Evolutionary conservation across 768 basidiomycete genomes (phyloP).

Genomic region (Leucogyrophana mollusca): DNA sequence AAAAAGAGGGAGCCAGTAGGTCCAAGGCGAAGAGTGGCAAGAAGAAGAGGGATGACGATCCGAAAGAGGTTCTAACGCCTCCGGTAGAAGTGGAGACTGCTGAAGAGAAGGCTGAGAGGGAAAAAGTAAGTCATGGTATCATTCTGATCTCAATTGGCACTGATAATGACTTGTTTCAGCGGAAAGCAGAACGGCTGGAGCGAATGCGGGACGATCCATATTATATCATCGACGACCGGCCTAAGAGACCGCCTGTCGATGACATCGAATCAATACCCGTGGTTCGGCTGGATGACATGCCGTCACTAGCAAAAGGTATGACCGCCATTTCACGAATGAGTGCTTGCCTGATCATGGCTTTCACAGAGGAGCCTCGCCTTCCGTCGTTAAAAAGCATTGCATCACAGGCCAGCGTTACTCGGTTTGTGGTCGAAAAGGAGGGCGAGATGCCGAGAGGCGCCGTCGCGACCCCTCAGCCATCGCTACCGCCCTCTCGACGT

Average conservation of each 20-base stretch:
- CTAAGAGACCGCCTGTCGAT: conserved; percentile 36
- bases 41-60: conserved; percentile 41
- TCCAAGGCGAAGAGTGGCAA: conserved; percentile 35
- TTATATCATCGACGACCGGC: conserved; percentile 72
- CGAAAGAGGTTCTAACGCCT: conserved; percentile 31
- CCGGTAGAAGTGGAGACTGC: conserved; percentile 49
- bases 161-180: conserved; percentile 39
- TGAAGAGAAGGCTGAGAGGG: conserved; percentile 59
- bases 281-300: conserved; percentile 76
- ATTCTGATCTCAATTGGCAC: too few species aligned
- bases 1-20: conserved; percentile 35
- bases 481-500: conserved; percentile 25
- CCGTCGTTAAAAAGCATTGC: conserved; percentile 44
- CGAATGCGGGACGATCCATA: conserved; percentile 86
- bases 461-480: conserved; percentile 16
- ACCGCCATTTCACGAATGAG: not conserved
- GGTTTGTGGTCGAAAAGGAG: conserved; percentile 67
- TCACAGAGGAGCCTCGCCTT: conserved; percentile 34
- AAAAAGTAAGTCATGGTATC: conserved; percentile 60
- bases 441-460: conserved; percentile 86
- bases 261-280: conserved; percentile 94
- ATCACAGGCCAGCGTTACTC: conserved; percentile 39
- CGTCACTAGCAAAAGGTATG: conserved; percentile 39
- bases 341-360: conserved; percentile 26
- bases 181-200: conserved; percentile 72